Evolutionary conservation across 306 rosid genomes (phyloP).

Genomic region (Carpinus fangiana): DNA sequence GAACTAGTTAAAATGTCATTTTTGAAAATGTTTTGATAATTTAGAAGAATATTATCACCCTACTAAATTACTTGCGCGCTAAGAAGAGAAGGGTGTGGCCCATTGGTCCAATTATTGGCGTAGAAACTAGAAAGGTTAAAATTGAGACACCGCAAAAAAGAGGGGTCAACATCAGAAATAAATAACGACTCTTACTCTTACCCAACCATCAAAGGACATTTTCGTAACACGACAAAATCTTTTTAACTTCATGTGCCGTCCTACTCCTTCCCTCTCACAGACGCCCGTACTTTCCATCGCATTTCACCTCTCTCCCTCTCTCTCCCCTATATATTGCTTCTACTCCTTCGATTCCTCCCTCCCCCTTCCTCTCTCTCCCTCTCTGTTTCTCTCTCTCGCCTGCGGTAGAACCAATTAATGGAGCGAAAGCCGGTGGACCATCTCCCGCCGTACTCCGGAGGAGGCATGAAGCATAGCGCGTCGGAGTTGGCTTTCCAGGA

Average conservation of each 20-base stretch:
- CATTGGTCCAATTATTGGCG: no score
- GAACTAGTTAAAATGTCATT: no score
- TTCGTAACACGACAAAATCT: conserved; percentile 9
- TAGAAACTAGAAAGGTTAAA: no score
- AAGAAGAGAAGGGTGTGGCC: no score
- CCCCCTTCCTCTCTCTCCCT: conserved; percentile 22
- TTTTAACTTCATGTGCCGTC: conserved; percentile 65
- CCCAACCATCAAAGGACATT: conserved; percentile 22
- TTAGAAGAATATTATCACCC: no score
- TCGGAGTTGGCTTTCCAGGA: conserved; percentile 54
- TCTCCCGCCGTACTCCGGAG: conserved; percentile 8
- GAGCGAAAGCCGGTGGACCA: conserved; percentile 27
- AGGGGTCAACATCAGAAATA: no score
- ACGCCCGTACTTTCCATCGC: conserved; percentile 19
- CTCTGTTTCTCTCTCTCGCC: conserved; percentile 14
- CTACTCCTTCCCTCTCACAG: conserved; percentile 13
- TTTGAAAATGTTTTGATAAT: no score
- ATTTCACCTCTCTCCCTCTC: background rate
- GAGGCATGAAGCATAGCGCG: conserved; percentile 38
- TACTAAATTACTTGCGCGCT: no score
- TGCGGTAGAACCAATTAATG: conserved; percentile 28
- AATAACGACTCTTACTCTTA: conserved; percentile 9
- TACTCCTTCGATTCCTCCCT: conserved; percentile 32
- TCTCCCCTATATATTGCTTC: conserved; percentile 36
- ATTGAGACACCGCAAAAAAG: no score